Percentiles rank a stretch among this genome's conserved stretches.
Conservation (phyloP, 495 filamentous ascomycete genomes). For the Umbilicaria muhlenbergii region DNA sequence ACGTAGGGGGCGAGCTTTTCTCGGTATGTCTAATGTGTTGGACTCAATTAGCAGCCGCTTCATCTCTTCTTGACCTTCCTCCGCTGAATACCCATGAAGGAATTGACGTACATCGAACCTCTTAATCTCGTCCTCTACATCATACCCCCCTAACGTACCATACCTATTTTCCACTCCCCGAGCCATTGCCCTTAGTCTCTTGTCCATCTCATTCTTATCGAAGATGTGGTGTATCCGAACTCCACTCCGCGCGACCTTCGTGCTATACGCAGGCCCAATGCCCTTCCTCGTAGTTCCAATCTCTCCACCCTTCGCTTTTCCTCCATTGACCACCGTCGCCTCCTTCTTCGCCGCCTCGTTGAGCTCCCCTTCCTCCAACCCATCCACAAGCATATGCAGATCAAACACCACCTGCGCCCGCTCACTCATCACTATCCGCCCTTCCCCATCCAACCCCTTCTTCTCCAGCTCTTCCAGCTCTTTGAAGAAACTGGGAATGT, state of each 20-base stretch:
- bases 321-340: slow-evolving; percentile 35
- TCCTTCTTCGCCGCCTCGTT: slow-evolving; percentile 21
- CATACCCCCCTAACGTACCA: slow-evolving; percentile 58
- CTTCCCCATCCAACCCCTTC: slow-evolving; percentile 52
- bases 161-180: slow-evolving; percentile 54
- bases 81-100: not conserved
- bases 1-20: slow-evolving; percentile 48
- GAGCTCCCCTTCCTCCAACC: slow-evolving; percentile 63
- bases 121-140: slow-evolving; percentile 65
- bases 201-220: slow-evolving; percentile 56
- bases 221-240: slow-evolving; percentile 65
- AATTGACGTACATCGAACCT: slow-evolving; percentile 32
- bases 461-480: slow-evolving; percentile 56
- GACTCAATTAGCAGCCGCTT: not conserved
- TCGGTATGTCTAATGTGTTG: slow-evolving; percentile 38
- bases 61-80: not conserved
- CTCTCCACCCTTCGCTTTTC: slow-evolving; percentile 28
- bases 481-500: slow-evolving; percentile 77
- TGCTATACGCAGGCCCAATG: slow-evolving; percentile 71
- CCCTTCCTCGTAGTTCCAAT: slow-evolving; percentile 44
- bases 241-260: slow-evolving; percentile 62
- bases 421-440: slow-evolving; percentile 65
- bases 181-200: slow-evolving; percentile 50
- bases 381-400: slow-evolving; percentile 67
- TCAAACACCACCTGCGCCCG: slow-evolving; percentile 75